These are phyloP conservation scores for Scheffersomyces segobiensis DNA, from an alignment of 1,139 yeast species.

Conservation along the genomic window DNA sequence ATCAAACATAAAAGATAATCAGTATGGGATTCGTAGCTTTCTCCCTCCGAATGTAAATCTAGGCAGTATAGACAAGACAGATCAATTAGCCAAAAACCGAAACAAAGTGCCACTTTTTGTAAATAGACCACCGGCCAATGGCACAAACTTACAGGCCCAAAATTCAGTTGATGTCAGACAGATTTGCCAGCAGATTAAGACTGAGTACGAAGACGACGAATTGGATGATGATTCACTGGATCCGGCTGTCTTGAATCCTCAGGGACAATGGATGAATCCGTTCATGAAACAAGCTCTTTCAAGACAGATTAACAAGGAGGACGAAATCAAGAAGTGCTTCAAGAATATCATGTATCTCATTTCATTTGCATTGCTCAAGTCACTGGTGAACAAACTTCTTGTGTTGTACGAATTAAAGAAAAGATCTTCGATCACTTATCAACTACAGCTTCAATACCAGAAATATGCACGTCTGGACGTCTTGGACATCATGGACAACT, in stretches of 20 bases:
- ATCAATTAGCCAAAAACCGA: conserved; percentile 13
- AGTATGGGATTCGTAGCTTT: conserved; percentile 30
- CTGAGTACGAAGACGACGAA: conserved; percentile 8
- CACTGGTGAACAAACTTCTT: conserved; percentile 12
- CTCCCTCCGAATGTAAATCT: conserved; percentile 27
- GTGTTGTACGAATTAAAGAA: conserved; percentile 10
- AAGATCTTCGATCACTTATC: conserved; percentile 3
- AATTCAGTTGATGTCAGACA: neutral
- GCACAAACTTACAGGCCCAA: neutral
- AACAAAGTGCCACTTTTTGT: conserved; percentile 10
- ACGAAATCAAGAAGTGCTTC: conserved; percentile 20
- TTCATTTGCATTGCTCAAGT: conserved; percentile 16
- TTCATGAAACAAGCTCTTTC: conserved; percentile 36
- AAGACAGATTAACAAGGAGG: conserved; percentile 36
- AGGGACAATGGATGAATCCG: conserved; percentile 47
- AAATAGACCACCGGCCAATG: neutral
- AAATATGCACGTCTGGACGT: neutral
- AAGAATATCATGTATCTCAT: conserved; percentile 19
- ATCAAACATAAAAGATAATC: conserved; percentile 24
- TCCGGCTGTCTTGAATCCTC: conserved; percentile 17
- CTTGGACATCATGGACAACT: neutral
- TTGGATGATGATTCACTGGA: conserved; percentile 6
- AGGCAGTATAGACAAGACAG: conserved; percentile 9
- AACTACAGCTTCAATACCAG: conserved; percentile 7
- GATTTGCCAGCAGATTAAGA: neutral